Conservation (phyloP, 1,284 basidiomycete genomes). For the Puccinia sorghi region DNA sequence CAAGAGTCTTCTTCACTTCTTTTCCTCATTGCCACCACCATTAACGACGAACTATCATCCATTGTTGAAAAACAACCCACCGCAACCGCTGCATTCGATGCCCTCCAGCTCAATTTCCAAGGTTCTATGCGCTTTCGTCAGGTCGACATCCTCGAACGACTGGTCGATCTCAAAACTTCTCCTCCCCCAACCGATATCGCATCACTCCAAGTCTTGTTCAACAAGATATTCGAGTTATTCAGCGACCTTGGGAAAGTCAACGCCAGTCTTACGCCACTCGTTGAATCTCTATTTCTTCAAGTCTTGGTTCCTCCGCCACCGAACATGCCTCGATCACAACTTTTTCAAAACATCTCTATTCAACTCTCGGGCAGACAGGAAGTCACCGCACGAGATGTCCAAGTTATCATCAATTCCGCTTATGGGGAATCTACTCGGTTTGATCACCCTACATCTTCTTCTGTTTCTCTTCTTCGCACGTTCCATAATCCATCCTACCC, state of each 20-base stretch:
- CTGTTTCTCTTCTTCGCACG: neutral
- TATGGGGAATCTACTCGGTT: neutral
- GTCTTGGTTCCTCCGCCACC: neutral
- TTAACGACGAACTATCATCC: neutral
- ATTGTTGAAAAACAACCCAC: neutral
- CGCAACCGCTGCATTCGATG: neutral
- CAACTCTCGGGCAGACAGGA: neutral
- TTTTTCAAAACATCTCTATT: slow-evolving; percentile 10
- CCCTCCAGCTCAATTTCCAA: slow-evolving; percentile 3
- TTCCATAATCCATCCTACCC: neutral
- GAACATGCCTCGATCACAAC: neutral
- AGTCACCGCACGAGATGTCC: neutral
- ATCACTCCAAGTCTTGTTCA: neutral
- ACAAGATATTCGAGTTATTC: slow-evolving; percentile 1
- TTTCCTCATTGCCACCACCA: neutral
- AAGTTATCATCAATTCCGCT: neutral
- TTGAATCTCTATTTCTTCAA: slow-evolving; percentile 7
- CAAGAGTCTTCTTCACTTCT: neutral
- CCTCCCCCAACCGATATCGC: neutral
- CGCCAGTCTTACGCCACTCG: neutral
- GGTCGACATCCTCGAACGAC: neutral
- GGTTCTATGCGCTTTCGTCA: neutral
- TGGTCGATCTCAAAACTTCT: neutral
- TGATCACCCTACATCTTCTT: neutral
- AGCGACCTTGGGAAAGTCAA: neutral